These are phyloP conservation scores for Astrocystis sublimbata DNA, from an alignment of 495 filamentous ascomycete genomes.

Conservation along the genomic window DNA sequence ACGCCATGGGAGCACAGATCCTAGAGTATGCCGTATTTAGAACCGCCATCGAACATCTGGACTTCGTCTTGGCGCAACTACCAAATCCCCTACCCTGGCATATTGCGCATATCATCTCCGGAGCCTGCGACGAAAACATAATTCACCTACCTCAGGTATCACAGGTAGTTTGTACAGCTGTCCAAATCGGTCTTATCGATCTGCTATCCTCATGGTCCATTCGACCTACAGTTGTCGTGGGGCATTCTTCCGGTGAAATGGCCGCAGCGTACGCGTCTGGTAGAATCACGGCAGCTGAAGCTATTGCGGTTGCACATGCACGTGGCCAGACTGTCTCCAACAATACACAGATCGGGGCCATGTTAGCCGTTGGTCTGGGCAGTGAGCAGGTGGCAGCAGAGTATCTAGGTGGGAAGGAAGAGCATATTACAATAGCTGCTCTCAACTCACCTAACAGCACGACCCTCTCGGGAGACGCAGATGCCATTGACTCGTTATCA, in stretches of 20 bases:
- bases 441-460: constrained; percentile 37
- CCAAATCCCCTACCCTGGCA: constrained; percentile 12
- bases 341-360: constrained; percentile 29
- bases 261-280: constrained; percentile 39
- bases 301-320: constrained; percentile 28
- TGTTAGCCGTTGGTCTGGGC: constrained; percentile 39
- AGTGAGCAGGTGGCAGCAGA: constrained; percentile 26
- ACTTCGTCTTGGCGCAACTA: constrained; percentile 3
- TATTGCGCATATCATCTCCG: constrained; percentile 24
- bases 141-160: constrained; percentile 32
- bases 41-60: neutral
- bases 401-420: neutral
- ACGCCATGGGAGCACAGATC: constrained; percentile 4
- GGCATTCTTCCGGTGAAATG: constrained; percentile 42
- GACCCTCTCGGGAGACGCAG: constrained; percentile 35
- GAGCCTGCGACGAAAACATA: constrained; percentile 19
- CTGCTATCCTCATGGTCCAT: constrained; percentile 48
- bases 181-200: constrained; percentile 51
- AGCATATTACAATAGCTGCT: constrained; percentile 32
- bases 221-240: constrained; percentile 33
- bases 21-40: constrained; percentile 15
- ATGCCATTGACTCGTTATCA: constrained; percentile 40
- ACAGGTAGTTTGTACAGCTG: constrained; percentile 41
- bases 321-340: constrained; percentile 30
- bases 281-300: constrained; percentile 15